Evolutionary conservation across 495 filamentous ascomycete genomes (phyloP).

Genomic region (Recurvomyces mirabilis): DNA sequence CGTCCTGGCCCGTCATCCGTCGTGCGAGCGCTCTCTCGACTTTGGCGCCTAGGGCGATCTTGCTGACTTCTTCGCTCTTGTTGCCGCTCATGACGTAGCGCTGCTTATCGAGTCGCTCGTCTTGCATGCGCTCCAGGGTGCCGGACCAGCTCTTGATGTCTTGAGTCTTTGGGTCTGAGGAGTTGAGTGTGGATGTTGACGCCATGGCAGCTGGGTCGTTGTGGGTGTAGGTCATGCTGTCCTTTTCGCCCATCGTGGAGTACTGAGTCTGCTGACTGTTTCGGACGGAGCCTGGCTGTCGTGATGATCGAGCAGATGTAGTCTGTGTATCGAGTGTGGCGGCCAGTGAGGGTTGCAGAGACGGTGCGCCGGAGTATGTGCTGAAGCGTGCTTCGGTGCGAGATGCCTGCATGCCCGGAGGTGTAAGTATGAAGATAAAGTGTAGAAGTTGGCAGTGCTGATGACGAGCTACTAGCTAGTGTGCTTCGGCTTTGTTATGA

Average conservation of each 20-base stretch:
- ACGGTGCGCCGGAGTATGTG: slow-evolving; percentile 66
- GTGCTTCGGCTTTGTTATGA: no score
- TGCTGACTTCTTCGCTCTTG: slow-evolving; percentile 77
- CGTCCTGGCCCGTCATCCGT: slow-evolving; percentile 86
- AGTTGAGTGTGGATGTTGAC: slow-evolving; percentile 48
- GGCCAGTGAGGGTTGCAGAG: slow-evolving; percentile 50
- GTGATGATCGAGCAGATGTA: slow-evolving; percentile 5
- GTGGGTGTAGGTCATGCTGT: slow-evolving; percentile 1
- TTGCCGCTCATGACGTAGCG: slow-evolving; percentile 71
- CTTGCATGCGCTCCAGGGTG: slow-evolving; percentile 79
- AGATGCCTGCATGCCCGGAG: slow-evolving; percentile 16
- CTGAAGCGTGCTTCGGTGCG: slow-evolving; percentile 57
- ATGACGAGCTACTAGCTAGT: no score
- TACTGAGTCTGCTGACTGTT: slow-evolving; percentile 3
- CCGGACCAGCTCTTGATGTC: slow-evolving; percentile 76
- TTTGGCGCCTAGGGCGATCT: slow-evolving; percentile 86
- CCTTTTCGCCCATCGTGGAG: slow-evolving; percentile 30
- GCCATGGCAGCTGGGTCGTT: slow-evolving; percentile 12
- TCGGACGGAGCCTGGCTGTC: slow-evolving; percentile 12
- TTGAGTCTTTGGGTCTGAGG: slow-evolving; percentile 44
- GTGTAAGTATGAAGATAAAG: no score
- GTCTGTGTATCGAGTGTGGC: slow-evolving; percentile 21
- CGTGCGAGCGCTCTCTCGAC: slow-evolving; percentile 82
- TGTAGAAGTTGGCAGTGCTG: no score
- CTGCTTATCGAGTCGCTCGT: slow-evolving; percentile 73